Evolutionary conservation across 2,329 filamentous ascomycete species (phyloP).

Genomic region (Aspergillus sp.): DNA sequence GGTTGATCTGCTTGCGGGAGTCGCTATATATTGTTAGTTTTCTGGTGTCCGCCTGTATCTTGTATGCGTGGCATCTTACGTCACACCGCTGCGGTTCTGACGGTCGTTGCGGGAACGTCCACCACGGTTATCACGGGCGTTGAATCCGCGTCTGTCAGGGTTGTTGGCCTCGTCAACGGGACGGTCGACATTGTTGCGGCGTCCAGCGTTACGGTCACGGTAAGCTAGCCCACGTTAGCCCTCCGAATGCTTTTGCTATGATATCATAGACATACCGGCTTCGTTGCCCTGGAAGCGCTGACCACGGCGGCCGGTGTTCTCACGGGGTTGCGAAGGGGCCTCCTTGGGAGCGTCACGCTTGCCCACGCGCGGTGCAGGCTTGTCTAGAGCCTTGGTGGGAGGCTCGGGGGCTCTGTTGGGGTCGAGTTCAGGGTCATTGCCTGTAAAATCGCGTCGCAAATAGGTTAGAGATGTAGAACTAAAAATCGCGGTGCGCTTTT

Average conservation of each 20-base stretch:
- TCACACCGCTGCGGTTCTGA: constrained; percentile 55
- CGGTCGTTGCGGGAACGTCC: constrained; percentile 52
- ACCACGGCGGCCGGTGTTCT: constrained; percentile 42
- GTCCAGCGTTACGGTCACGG: constrained; percentile 79
- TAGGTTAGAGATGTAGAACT: constrained; percentile 17
- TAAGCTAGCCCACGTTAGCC: constrained; percentile 54
- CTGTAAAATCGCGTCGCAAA: constrained; percentile 37
- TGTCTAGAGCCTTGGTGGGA: constrained; percentile 84
- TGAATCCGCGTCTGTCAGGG: constrained; percentile 39
- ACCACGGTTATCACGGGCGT: constrained; percentile 57
- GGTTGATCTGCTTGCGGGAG: constrained; percentile 52
- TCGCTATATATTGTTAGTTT: constrained; percentile 27
- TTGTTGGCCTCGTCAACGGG: constrained; percentile 61
- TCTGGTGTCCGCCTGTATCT: constrained; percentile 5
- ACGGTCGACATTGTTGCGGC: constrained; percentile 74
- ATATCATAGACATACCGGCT: constrained; percentile 60
- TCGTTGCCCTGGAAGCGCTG: constrained; percentile 64
- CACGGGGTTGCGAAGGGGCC: constrained; percentile 47
- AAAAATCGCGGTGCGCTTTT: constrained; percentile 4
- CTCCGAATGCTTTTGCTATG: not conserved
- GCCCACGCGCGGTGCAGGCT: constrained; percentile 65
- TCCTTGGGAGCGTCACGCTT: constrained; percentile 84
- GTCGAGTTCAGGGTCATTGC: constrained; percentile 64
- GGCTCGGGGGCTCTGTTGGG: constrained; percentile 68
- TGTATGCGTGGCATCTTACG: constrained; percentile 40